These are phyloP conservation scores for Suillus decipiens DNA, from an alignment of 768 basidiomycete genomes.

Conservation along the genomic window DNA sequence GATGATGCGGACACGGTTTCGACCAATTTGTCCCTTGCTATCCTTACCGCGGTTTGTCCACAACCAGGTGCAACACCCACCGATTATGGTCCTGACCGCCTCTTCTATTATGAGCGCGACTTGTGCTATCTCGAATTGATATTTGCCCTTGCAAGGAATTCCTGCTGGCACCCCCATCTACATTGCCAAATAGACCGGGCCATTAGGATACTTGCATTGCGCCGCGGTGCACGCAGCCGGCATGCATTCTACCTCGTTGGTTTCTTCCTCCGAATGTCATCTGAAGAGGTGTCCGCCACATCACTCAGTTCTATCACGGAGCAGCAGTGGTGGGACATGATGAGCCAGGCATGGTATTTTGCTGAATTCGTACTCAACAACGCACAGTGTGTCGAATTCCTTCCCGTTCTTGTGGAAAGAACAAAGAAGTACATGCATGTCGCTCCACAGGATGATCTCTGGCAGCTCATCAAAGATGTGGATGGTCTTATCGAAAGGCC, in stretches of 20 bases:
- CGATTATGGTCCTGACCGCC: too few relatives aligned
- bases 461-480: not conserved
- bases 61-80: too few relatives aligned
- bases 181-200: not conserved
- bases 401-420: not conserved
- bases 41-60: too few relatives aligned
- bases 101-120: too few relatives aligned
- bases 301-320: not conserved
- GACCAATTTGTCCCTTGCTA: too few relatives aligned
- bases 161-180: not conserved
- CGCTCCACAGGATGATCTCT: not conserved
- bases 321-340: not conserved
- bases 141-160: too few relatives aligned
- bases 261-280: not conserved
- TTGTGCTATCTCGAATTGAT: too few relatives aligned
- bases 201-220: not conserved
- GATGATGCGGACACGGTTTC: too few relatives aligned
- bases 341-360: not conserved
- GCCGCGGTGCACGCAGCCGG: too few relatives aligned
- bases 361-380: not conserved
- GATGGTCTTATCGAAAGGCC: not conserved
- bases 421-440: not conserved
- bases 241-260: not conserved
- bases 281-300: not conserved
- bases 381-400: not conserved